Evolutionary conservation across 192 early-diverging fungal species (phyloP).

Genomic region (Polychytrium aggregatum): DNA sequence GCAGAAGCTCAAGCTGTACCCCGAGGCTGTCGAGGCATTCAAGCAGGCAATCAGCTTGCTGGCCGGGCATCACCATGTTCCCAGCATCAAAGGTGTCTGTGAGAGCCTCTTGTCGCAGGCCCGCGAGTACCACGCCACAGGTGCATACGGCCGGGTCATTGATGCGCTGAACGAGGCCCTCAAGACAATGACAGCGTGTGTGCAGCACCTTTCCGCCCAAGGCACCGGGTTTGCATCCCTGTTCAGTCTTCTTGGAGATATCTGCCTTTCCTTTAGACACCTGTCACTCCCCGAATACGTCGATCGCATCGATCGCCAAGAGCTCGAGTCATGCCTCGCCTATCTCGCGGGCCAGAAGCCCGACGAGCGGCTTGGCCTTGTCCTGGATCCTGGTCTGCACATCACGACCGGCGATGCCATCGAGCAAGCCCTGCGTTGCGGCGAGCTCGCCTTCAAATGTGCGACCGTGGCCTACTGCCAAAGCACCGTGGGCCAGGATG

Average conservation of each 20-base stretch:
- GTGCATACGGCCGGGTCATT: constrained; percentile 15
- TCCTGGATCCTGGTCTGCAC: too few species aligned
- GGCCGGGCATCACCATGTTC: constrained; percentile 2
- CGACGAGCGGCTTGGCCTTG: not conserved
- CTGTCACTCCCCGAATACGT: too few species aligned
- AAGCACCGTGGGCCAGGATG: too few species aligned
- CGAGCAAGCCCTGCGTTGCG: too few species aligned
- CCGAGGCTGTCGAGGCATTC: constrained; percentile 18
- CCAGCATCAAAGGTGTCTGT: constrained; percentile 17
- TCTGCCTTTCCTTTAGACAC: constrained; percentile 5
- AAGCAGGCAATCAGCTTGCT: constrained; percentile 3
- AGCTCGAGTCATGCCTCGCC: too few species aligned
- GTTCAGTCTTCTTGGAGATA: constrained; percentile 28
- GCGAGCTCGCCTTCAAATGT: too few species aligned
- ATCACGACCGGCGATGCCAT: too few species aligned
- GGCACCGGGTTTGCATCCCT: constrained; percentile 7
- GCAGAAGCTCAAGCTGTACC: constrained; percentile 19
- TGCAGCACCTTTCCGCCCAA: too few species aligned
- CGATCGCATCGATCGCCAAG: too few species aligned
- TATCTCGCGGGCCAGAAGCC: not conserved
- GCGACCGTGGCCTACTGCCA: too few species aligned
- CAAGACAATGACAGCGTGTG: not conserved
- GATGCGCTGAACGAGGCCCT: constrained; percentile 12
- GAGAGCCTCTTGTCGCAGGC: constrained; percentile 15
- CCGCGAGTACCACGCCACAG: constrained; percentile 7